Evolutionary conservation across 371 early-diverging fungal species (phyloP).

Genomic region (Haplosporangium sp.): DNA sequence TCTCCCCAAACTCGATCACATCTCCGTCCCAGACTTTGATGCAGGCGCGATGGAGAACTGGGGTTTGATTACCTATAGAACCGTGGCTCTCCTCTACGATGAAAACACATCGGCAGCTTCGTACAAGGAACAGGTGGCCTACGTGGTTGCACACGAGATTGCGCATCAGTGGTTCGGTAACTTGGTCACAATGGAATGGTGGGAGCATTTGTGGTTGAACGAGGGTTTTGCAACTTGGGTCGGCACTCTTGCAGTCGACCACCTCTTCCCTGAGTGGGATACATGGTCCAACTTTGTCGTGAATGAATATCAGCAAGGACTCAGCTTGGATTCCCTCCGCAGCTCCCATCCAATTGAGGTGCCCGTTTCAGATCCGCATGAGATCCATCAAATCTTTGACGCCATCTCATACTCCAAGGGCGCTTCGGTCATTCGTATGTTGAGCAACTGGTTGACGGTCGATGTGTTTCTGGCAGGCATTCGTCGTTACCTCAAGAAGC

Average conservation of each 20-base stretch:
- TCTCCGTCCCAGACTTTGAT: slow-evolving; percentile 90
- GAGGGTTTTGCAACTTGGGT: slow-evolving; percentile 98
- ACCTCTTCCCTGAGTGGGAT: slow-evolving; percentile 81
- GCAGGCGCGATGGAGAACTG: slow-evolving; percentile 95
- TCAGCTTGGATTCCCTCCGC: slow-evolving; percentile 81
- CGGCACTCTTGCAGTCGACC: slow-evolving; percentile 83
- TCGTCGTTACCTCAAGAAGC: slow-evolving; percentile 79
- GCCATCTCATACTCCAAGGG: slow-evolving; percentile 90
- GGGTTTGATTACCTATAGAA: slow-evolving; percentile 93
- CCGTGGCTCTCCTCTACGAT: slow-evolving; percentile 81
- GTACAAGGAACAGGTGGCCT: slow-evolving; percentile 79
- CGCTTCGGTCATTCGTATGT: slow-evolving; percentile 91
- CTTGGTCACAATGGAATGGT: slow-evolving; percentile 85
- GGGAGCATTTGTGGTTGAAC: slow-evolving; percentile 95
- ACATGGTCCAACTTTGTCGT: slow-evolving; percentile 80
- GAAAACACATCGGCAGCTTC: slow-evolving; percentile 67
- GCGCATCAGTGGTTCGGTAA: slow-evolving; percentile 98
- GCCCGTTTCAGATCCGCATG: slow-evolving; percentile 76
- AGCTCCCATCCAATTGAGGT: slow-evolving; percentile 92
- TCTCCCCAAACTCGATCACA: slow-evolving; percentile 87
- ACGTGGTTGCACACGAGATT: slow-evolving; percentile 91
- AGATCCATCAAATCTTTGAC: slow-evolving; percentile 87
- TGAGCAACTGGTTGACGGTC: slow-evolving; percentile 79
- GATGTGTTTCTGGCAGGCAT: slow-evolving; percentile 82
- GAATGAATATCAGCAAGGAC: slow-evolving; percentile 73